Conservation (phyloP, 768 basidiomycete species). For the Auriscalpium orientale region DNA sequence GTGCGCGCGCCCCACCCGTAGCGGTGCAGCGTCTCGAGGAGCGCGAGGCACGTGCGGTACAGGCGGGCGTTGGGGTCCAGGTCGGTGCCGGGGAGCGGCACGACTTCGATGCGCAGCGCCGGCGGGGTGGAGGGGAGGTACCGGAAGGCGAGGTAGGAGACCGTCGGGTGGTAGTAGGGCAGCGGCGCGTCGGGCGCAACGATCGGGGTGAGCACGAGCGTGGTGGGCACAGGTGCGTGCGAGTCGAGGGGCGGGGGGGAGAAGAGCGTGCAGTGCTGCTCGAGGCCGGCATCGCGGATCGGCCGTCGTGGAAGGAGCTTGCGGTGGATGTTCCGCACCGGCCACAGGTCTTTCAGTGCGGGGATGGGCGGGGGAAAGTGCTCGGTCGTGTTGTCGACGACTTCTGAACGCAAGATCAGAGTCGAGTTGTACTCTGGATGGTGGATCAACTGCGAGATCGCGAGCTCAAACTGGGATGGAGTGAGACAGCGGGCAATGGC, state of each 20-base stretch:
- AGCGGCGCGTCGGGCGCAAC: constrained; percentile 36
- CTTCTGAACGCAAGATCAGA: constrained; percentile 81
- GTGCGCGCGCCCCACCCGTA: constrained; percentile 82
- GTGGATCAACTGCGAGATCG: constrained; percentile 63
- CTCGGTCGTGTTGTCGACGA: constrained; percentile 33
- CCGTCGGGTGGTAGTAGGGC: constrained; percentile 89
- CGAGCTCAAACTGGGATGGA: constrained; percentile 61
- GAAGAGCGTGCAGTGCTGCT: constrained; percentile 78
- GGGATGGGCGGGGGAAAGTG: constrained; percentile 27
- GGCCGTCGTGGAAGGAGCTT: constrained; percentile 74
- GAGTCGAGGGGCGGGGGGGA: constrained; percentile 17
- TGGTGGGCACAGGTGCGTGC: constrained; percentile 16
- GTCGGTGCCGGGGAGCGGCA: constrained; percentile 39
- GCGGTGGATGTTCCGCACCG: constrained; percentile 52
- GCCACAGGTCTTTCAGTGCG: constrained; percentile 28
- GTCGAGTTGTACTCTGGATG: constrained; percentile 94
- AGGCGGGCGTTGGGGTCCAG: constrained; percentile 54
- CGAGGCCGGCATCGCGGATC: constrained; percentile 60
- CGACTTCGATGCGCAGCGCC: constrained; percentile 48
- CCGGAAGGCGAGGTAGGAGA: constrained; percentile 75
- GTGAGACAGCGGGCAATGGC: neutral
- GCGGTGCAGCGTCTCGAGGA: constrained; percentile 79
- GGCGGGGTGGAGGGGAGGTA: constrained; percentile 37
- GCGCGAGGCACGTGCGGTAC: constrained; percentile 71
- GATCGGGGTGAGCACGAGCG: constrained; percentile 57